Evolutionary conservation across 202 grass and related monocot species (phyloP).

Genomic region (Zizania palustris): DNA sequence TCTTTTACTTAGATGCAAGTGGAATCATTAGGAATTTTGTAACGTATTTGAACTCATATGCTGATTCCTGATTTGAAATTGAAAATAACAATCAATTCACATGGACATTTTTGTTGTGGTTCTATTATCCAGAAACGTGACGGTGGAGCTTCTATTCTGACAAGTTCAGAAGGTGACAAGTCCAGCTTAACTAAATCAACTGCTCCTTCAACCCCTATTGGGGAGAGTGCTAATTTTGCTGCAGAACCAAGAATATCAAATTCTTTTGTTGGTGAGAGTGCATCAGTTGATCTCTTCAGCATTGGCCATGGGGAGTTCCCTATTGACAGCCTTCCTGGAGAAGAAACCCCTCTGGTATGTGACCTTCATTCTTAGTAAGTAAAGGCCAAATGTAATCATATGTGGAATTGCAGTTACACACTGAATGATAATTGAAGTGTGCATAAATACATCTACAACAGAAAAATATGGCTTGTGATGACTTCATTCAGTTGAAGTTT

Average conservation of each 20-base stretch:
- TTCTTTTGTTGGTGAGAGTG: constrained; percentile 67
- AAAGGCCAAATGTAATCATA: constrained; percentile 14
- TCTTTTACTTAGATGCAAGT: constrained; percentile 29
- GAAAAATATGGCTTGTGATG: neutral
- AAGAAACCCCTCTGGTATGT: constrained; percentile 72
- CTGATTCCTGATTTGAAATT: constrained; percentile 3
- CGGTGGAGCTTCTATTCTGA: constrained; percentile 68
- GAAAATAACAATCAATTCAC: constrained; percentile 21
- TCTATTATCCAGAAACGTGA: constrained; percentile 80
- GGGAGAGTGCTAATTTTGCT: constrained; percentile 74
- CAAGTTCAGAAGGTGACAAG: constrained; percentile 98
- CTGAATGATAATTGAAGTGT: constrained; percentile 6
- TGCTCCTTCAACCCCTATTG: constrained; percentile 90
- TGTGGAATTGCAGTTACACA: constrained; percentile 14
- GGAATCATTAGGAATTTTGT: neutral
- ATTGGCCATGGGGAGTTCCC: constrained; percentile 62
- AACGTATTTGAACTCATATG: neutral
- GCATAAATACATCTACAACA: constrained; percentile 6
- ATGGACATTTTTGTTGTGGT: neutral
- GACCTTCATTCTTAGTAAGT: constrained; percentile 27
- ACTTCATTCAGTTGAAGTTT: neutral
- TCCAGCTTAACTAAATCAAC: constrained; percentile 99
- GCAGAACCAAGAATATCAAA: constrained; percentile 73
- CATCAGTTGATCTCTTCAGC: constrained; percentile 68
- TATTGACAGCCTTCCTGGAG: constrained; percentile 57